Base-by-base conservation (phyloP, 805 yeast genomes). In the Henningerozyma blattae region DNA sequence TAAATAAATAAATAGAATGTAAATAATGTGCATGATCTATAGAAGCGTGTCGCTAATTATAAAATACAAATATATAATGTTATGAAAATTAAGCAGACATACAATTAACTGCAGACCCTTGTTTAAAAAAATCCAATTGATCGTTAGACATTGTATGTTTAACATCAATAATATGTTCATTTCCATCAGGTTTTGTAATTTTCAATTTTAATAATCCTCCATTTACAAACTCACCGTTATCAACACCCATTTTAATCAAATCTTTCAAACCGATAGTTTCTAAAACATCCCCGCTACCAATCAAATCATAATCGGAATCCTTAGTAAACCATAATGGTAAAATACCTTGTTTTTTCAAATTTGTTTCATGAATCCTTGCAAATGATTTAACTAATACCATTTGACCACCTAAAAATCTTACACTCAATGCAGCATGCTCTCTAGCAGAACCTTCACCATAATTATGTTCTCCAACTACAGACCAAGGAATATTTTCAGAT, bases 381-480 rank as follows among this genome's bases (percentile, higher is more conserved):
- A 89, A 89, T 8, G 96, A 87, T 62, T 87, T 89, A 48, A 84
- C 94, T 41, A 89, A 65, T 42, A 89, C 80, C 43, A 86, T 73
- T 38, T 77, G 63, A 42, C 98, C 97, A 40, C 96, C 97, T 30
- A 91, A 69, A 67, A 83, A 91, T 61, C 93, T 73, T 36, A 97
- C 98, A 22, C 91, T 84, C 46, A 91, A 68, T 13, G 97, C 97
- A 30, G 98, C 98, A 53, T 89, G 98, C 60, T 89, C 98, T 72
- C 98, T 82, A 22, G 98, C 96, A 32, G 96, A 87, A 50, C 98
- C 98, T 67, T 89, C 98, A 63, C 98, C 98, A 54, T 89, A 91
- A 62, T 89, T 89, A 57, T 91, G 95, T 59, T 91, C 98, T 35
- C 96, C 97, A 43, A 91, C 80, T 30, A 91, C 96, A 45, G 76